phyloP scores from a whole-genome alignment of 257 asterid genomes.

The Nicotiana tabacum region DNA sequence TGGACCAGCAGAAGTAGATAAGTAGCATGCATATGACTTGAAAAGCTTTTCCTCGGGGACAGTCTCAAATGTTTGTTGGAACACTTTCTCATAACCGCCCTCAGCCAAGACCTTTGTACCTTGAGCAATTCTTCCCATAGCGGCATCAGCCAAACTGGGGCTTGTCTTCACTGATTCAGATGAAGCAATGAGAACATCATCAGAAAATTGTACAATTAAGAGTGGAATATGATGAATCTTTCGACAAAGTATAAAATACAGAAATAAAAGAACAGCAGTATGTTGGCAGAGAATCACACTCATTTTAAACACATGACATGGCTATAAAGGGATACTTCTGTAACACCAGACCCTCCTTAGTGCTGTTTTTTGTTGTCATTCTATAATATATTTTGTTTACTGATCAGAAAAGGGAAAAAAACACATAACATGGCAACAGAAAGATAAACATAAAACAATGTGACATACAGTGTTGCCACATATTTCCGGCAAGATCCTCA shows the following conservation, averaged over 20 bases:
- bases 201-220: neutral
- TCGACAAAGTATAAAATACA: neutral
- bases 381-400: too few species aligned
- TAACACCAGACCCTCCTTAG: too few species aligned
- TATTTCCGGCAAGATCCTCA: conserved; percentile 76
- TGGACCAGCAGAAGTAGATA: conserved; percentile 95
- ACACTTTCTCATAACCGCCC: conserved; percentile 93
- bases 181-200: neutral
- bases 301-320: neutral
- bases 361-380: too few species aligned
- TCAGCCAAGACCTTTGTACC: conserved; percentile 82
- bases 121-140: conserved; percentile 85
- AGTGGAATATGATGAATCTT: neutral
- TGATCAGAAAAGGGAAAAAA: neutral
- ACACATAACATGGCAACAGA: neutral
- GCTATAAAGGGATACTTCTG: neutral
- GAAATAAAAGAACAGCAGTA: neutral
- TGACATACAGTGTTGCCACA: conserved; percentile 94
- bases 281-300: neutral
- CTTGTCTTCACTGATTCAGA: conserved; percentile 69
- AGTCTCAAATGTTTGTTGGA: conserved; percentile 74
- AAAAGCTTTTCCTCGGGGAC: conserved; percentile 68
- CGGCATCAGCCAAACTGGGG: conserved; percentile 91
- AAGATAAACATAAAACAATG: neutral
- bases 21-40: conserved; percentile 74